These are phyloP conservation scores for Ascocoryne sarcoides DNA, from an alignment of 2,329 filamentous ascomycete genomes.

Conservation along the genomic window DNA sequence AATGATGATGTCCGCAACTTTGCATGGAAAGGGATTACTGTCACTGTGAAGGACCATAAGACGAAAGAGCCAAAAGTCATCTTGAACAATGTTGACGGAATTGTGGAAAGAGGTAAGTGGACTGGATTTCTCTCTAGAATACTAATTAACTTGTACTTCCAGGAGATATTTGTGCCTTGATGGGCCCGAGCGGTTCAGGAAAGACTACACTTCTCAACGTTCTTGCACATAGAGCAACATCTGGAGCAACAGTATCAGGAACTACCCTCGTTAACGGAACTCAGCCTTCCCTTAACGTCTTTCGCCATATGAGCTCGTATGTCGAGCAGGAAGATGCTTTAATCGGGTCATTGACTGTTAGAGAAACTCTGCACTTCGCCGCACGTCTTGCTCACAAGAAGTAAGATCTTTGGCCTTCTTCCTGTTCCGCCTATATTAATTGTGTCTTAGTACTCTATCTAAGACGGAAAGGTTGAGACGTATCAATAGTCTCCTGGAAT, in stretches of 20 bases:
- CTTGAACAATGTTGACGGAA: conserved; percentile 52
- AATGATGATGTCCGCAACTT: conserved; percentile 58
- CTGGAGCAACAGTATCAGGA: conserved; percentile 45
- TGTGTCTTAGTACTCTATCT: conserved; percentile 28
- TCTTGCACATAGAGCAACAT: conserved; percentile 52
- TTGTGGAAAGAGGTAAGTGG: conserved; percentile 51
- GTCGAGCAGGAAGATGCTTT: conserved; percentile 86
- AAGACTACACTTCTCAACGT: conserved; percentile 82
- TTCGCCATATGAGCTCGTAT: conserved; percentile 62
- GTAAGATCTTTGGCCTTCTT: conserved; percentile 27
- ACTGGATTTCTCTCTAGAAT: too few species aligned
- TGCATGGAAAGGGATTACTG: conserved; percentile 57
- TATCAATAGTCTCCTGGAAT: conserved; percentile 56
- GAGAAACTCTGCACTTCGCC: conserved; percentile 71
- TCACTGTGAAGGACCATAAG: conserved; percentile 63
- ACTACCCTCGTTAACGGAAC: conserved; percentile 55
- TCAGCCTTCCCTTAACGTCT: conserved; percentile 40
- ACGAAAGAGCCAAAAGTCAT: conserved; percentile 56
- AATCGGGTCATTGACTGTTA: conserved; percentile 70
- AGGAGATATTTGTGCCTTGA: conserved; percentile 69
- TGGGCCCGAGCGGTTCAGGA: conserved; percentile 67
- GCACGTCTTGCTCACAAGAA: conserved; percentile 55
- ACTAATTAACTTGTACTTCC: too few species aligned
- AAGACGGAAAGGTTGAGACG: conserved; percentile 50
- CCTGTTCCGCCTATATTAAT: conserved; percentile 4